These are phyloP conservation scores for Syzygium syzygioides DNA, from an alignment of 441 rosid genomes.

Conservation along the genomic window DNA sequence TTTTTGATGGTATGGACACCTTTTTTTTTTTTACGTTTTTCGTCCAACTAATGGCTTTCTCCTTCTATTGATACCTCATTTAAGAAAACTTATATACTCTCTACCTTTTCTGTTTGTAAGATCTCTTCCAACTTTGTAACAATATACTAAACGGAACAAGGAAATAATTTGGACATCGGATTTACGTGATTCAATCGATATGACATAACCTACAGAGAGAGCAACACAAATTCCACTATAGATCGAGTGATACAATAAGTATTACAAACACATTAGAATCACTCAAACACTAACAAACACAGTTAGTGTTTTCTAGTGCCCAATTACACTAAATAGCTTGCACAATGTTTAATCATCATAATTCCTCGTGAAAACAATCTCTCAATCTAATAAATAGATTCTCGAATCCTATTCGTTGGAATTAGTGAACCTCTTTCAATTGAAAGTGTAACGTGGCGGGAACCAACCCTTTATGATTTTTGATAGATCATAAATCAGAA, in stretches of 20 bases:
- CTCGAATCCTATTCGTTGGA: background rate
- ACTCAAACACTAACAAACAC: background rate
- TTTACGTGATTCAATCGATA: background rate
- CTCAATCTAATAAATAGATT: background rate
- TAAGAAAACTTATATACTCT: background rate
- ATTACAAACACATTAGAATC: background rate
- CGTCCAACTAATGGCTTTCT: background rate
- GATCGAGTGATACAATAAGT: background rate
- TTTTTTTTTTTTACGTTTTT: background rate
- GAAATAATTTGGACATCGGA: background rate
- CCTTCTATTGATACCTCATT: background rate
- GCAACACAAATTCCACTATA: background rate
- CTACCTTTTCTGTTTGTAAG: too few species aligned
- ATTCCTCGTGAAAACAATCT: background rate
- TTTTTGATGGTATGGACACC: background rate
- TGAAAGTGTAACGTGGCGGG: background rate
- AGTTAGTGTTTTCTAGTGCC: accelerated
- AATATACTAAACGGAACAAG: background rate
- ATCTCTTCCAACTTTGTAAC: background rate
- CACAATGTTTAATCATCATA: background rate
- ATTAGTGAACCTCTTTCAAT: background rate
- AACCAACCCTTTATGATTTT: background rate
- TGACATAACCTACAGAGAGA: background rate
- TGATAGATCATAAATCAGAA: background rate
- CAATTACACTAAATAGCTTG: background rate